Percentiles rank a stretch among this genome's conserved stretches.
phyloP scores from a whole-genome alignment of 192 early-diverging fungal genomes.

The Phycomyces blakesleeanus region DNA sequence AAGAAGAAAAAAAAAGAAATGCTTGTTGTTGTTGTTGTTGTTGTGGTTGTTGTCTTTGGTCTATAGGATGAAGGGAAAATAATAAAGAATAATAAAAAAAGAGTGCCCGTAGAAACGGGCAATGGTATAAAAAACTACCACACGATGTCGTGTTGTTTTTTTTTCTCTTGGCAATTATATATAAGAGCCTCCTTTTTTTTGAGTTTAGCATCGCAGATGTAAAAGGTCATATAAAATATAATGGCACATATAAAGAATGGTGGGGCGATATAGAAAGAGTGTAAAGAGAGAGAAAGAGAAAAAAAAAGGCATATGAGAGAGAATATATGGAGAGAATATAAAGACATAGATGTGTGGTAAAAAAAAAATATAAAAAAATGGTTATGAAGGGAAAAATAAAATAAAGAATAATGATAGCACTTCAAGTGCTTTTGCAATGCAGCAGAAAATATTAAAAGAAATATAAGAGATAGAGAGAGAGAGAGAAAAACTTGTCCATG shows the following conservation, averaged over 20 bases:
- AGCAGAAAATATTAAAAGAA: too few relatives aligned
- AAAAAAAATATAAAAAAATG: constrained; percentile 7
- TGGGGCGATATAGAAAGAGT: constrained; percentile 4
- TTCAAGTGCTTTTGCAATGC: too few relatives aligned
- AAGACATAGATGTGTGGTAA: constrained; percentile 1
- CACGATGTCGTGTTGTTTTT: too few relatives aligned
- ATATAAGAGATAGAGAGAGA: too few relatives aligned
- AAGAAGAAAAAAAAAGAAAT: constrained; percentile 6
- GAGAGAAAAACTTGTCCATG: too few relatives aligned
- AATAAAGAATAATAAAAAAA: not conserved
- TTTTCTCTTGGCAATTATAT: too few relatives aligned
- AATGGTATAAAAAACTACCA: too few relatives aligned
- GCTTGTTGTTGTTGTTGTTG: constrained; percentile 7
- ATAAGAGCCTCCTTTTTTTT: too few relatives aligned
- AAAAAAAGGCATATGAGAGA: constrained; percentile 3
- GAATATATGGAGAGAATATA: too few relatives aligned
- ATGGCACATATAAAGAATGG: constrained; percentile 5
- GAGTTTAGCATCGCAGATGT: too few relatives aligned
- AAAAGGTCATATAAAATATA: not conserved
- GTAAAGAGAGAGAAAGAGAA: constrained; percentile 4
- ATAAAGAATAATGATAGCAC: not conserved
- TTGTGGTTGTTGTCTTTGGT: not conserved
- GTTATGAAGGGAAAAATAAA: constrained; percentile 3
- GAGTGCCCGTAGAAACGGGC: not conserved
- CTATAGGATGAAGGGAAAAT: too few relatives aligned